phyloP scores from a whole-genome alignment of 2,329 filamentous ascomycete species.

The Exophiala alcalophila region DNA sequence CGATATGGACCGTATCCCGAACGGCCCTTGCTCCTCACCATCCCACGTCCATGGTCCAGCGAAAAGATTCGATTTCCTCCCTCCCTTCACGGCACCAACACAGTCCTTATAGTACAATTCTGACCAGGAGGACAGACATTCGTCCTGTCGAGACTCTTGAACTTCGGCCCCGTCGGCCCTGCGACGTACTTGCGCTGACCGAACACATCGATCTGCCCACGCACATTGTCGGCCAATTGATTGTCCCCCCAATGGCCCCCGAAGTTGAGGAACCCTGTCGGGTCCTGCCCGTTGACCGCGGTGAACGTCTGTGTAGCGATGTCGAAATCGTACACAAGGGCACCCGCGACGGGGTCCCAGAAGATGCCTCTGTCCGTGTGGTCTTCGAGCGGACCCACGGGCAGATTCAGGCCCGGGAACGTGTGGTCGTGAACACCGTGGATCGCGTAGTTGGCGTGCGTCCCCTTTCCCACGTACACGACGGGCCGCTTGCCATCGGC shows the following conservation, averaged over 20 bases:
- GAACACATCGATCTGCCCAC: constrained; percentile 42
- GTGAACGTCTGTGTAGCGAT: constrained; percentile 43
- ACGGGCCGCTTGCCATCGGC: constrained; percentile 53
- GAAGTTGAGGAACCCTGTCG: constrained; percentile 56
- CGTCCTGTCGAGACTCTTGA: constrained; percentile 56
- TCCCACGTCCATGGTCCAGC: too few relatives aligned
- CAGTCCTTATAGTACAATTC: constrained; percentile 12
- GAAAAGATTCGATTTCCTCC: neutral
- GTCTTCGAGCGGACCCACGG: constrained; percentile 50
- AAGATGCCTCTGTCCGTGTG: constrained; percentile 53
- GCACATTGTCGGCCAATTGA: constrained; percentile 52
- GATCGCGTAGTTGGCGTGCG: constrained; percentile 64
- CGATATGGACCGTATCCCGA: too few relatives aligned
- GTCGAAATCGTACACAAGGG: constrained; percentile 57
- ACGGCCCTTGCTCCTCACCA: too few relatives aligned
- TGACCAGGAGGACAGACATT: constrained; percentile 52
- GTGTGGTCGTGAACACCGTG: constrained; percentile 59
- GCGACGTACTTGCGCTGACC: constrained; percentile 55
- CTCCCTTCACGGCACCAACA: constrained; percentile 9
- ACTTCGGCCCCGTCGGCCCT: constrained; percentile 61
- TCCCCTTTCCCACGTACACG: constrained; percentile 58
- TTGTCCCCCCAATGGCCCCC: constrained; percentile 62
- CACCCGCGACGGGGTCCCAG: constrained; percentile 59
- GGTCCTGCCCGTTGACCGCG: constrained; percentile 46
- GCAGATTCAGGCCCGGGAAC: constrained; percentile 60